Evolutionary conservation across 306 rosid species (phyloP).

Genomic region (Comarum palustre): DNA sequence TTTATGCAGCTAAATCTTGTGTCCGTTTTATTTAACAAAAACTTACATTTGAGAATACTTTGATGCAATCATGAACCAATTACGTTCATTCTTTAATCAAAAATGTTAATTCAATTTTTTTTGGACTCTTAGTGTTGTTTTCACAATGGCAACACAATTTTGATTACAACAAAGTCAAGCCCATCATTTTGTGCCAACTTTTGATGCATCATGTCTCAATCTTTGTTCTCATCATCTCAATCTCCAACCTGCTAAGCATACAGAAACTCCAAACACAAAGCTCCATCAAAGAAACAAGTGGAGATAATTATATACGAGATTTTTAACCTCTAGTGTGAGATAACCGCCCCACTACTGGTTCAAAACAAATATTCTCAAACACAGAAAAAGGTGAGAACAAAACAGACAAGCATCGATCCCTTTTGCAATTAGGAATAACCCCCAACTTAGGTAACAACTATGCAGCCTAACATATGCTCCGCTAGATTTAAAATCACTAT

Average conservation of each 20-base stretch:
- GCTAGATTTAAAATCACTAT: neutral
- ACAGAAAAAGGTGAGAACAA: neutral
- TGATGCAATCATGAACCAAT: no score
- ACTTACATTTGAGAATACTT: no score
- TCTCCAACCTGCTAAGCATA: neutral
- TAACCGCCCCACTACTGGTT: slow-evolving; percentile 5
- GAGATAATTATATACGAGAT: neutral
- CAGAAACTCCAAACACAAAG: neutral
- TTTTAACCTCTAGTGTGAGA: neutral
- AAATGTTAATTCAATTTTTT: no score
- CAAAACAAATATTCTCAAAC: slow-evolving; percentile 4
- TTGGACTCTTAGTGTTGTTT: no score
- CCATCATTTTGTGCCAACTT: neutral
- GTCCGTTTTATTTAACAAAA: no score
- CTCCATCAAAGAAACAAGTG: slow-evolving; percentile 2
- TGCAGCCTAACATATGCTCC: slow-evolving; percentile 6
- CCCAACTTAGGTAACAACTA: slow-evolving; percentile 2
- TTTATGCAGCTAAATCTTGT: no score
- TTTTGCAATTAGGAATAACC: neutral
- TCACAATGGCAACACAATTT: neutral
- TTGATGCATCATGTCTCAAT: neutral
- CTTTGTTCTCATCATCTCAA: neutral
- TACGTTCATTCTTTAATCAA: fast-evolving
- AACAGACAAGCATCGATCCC: neutral
- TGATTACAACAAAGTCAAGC: neutral